These are phyloP conservation scores for Laburnicola sp. DNA, from an alignment of 2,329 filamentous ascomycete species.

Conservation along the genomic window DNA sequence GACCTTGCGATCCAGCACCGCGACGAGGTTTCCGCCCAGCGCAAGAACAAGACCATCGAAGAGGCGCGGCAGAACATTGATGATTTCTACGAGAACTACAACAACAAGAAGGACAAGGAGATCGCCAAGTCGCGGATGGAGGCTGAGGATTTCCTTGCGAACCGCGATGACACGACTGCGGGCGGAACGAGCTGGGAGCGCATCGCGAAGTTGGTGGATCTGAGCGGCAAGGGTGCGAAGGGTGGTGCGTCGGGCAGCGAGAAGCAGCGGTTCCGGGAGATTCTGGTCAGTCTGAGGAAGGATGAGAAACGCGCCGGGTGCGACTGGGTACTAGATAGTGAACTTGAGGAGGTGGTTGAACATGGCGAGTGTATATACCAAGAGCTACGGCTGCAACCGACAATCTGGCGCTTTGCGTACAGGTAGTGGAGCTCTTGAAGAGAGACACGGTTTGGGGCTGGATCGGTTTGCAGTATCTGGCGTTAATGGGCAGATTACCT, in stretches of 20 bases:
- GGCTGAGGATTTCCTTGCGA: slow-evolving; percentile 87
- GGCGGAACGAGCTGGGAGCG: slow-evolving; percentile 98
- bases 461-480: too few relatives aligned
- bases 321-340: slow-evolving; percentile 48
- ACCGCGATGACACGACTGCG: slow-evolving; percentile 86
- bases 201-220: slow-evolving; percentile 94
- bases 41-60: slow-evolving; percentile 82
- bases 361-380: neutral
- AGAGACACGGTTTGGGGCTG: too few relatives aligned
- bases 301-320: slow-evolving; percentile 83
- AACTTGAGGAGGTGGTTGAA: neutral
- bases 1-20: slow-evolving; percentile 82
- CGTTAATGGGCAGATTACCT: too few relatives aligned
- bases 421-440: too few relatives aligned
- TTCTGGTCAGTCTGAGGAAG: slow-evolving; percentile 84
- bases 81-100: slow-evolving; percentile 99
- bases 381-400: too few relatives aligned
- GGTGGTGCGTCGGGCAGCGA: slow-evolving; percentile 87
- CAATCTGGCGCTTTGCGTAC: too few relatives aligned
- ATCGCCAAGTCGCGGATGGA: slow-evolving; percentile 87
- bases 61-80: slow-evolving; percentile 94
- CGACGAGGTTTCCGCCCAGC: slow-evolving; percentile 77
- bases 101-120: slow-evolving; percentile 94
- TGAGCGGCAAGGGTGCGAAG: slow-evolving; percentile 88
- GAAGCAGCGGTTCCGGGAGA: slow-evolving; percentile 93